Conservation (phyloP, 257 asterid genomes). For the Agastache rugosa region DNA sequence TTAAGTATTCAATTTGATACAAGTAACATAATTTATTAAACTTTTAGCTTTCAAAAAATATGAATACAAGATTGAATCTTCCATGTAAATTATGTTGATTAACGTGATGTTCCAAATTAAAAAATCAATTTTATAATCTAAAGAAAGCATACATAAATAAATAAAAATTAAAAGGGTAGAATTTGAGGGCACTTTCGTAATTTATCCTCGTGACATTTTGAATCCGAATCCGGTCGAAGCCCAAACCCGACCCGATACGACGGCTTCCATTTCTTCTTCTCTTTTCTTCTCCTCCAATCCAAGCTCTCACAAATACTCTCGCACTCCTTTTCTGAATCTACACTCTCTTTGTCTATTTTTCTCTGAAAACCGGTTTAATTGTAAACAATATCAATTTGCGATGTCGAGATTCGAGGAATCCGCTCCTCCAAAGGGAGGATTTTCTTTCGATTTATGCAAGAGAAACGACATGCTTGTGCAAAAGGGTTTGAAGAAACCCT, state of each 20-base stretch:
- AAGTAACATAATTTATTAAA: too few species aligned
- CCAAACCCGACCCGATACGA: slow-evolving; percentile 24
- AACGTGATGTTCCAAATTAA: too few species aligned
- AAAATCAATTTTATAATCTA: too few species aligned
- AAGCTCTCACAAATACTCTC: slow-evolving; percentile 15
- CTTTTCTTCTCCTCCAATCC: slow-evolving; percentile 48
- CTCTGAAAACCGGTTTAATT: background rate
- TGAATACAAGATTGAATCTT: too few species aligned
- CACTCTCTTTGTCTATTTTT: background rate
- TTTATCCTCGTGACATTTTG: background rate
- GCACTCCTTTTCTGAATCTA: slow-evolving; percentile 10
- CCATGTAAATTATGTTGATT: too few species aligned
- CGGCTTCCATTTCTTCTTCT: background rate
- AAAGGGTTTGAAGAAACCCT: slow-evolving; percentile 69
- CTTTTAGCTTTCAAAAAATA: too few species aligned
- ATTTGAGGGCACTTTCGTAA: too few species aligned
- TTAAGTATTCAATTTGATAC: too few species aligned
- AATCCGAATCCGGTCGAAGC: background rate
- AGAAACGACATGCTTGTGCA: slow-evolving; percentile 83
- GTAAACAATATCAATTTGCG: background rate
- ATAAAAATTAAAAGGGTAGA: too few species aligned
- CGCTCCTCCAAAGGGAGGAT: slow-evolving; percentile 62
- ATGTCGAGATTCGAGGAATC: slow-evolving; percentile 43
- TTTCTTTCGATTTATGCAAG: slow-evolving; percentile 80
- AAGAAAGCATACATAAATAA: too few species aligned